Evolutionary conservation across 2,329 filamentous ascomycete genomes (phyloP).

Genomic region (Clarireedia homoeocarpa): DNA sequence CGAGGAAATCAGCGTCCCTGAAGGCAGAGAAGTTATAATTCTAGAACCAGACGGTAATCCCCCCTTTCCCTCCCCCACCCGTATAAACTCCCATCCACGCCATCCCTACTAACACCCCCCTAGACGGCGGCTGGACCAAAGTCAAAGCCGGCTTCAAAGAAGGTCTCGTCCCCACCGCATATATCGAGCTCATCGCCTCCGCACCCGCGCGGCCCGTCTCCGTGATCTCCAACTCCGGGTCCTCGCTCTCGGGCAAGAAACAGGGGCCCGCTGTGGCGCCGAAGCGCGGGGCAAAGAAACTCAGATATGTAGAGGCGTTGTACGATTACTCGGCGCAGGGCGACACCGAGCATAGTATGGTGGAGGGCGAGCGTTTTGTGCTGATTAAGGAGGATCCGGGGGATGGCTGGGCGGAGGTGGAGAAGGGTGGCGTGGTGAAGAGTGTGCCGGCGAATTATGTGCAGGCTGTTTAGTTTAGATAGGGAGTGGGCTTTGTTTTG

Average conservation of each 20-base stretch:
- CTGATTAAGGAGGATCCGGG: slow-evolving; percentile 80
- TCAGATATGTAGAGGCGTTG: slow-evolving; percentile 85
- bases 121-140: slow-evolving; percentile 91
- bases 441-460: slow-evolving; percentile 95
- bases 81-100: slow-evolving; percentile 14
- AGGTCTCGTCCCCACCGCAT: slow-evolving; percentile 80
- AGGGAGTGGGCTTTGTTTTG: too few species aligned
- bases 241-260: slow-evolving; percentile 46
- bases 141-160: slow-evolving; percentile 67
- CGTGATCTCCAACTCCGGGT: slow-evolving; percentile 69
- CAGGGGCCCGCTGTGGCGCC: slow-evolving; percentile 66
- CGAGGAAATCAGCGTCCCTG: slow-evolving; percentile 73
- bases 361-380: slow-evolving; percentile 85
- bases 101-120: slow-evolving; percentile 24
- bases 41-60: slow-evolving; percentile 79
- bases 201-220: slow-evolving; percentile 53
- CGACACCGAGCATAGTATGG: slow-evolving; percentile 83
- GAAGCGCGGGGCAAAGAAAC: slow-evolving; percentile 82
- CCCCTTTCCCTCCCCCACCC: neutral
- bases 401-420: slow-evolving; percentile 95
- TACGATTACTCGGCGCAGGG: slow-evolving; percentile 87
- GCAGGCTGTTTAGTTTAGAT: slow-evolving; percentile 38
- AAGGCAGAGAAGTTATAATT: slow-evolving; percentile 70
- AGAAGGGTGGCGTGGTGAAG: slow-evolving; percentile 76
- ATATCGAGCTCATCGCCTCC: slow-evolving; percentile 61